Evolutionary conservation across 495 filamentous ascomycete species (phyloP), one percentile per base, ranked within the genome.

Genomic region (Xylaria longipes): DNA sequence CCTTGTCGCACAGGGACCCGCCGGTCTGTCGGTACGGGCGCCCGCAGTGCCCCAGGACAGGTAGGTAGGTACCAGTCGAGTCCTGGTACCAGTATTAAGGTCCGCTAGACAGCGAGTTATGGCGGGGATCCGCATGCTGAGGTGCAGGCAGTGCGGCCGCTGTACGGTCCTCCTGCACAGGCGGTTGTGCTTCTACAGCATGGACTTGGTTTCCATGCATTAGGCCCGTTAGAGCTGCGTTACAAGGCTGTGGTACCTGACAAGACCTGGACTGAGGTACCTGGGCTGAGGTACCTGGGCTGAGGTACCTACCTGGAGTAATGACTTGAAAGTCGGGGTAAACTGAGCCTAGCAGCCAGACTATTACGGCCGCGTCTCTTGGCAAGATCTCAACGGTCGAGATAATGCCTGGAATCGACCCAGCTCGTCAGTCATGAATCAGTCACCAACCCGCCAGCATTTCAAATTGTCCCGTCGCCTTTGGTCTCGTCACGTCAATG

Each of bases 1-100:
- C 70, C 70, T 63, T 61, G 70, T 72, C 56, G 37, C 33, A 35
- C 46, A 54, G 39, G 37, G 61, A 64, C 50, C 69, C 69, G 43
- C 56, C 45, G 68, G 68, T 46, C 68, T 35, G 37, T 70, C 58
- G 68, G 68, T 70, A 50, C 57, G 57, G 41, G 29, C 57, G 58
- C 58, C 58, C 57, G 58, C 67, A 70, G 43, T 58, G n/a, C 56
- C 54, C 56, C 54, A 61, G 39, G 35, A 25, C 56, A 37, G 45
- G 57, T 50, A 35, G 9, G 29, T 60, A 31, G n/a, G n/a, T n/a
- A n/a, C n/a, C n/a, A n/a, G n/a, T n/a, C 31, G 29, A 33, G 17
- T 20, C 35, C 14, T 25, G 22, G 52, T 56, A 31, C 14, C 52
- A 56, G 50, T 14, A 15, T 27, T 8, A 27, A 56, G 31, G 52